Evolutionary conservation across 306 rosid genomes (phyloP).

Genomic region (Lathyrus aphaca): DNA sequence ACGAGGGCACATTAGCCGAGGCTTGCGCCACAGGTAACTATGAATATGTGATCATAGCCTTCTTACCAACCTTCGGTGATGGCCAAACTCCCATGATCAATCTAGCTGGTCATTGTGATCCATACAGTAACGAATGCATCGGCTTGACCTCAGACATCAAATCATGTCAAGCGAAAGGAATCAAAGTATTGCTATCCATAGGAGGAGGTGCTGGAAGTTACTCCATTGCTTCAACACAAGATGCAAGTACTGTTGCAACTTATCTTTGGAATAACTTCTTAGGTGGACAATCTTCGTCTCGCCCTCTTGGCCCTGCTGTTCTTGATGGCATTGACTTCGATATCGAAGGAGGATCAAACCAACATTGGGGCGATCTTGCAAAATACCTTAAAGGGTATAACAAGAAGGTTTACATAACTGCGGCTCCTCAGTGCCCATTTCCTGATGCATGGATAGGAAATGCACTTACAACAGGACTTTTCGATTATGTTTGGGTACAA

Average conservation of each 20-base stretch:
- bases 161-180: constrained; percentile 53
- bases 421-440: constrained; percentile 53
- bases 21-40: constrained; percentile 47
- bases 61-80: constrained; percentile 45
- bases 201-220: constrained; percentile 52
- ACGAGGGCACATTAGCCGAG: constrained; percentile 39
- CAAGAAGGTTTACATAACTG: constrained; percentile 36
- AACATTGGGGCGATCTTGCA: constrained; percentile 28
- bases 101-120: constrained; percentile 48
- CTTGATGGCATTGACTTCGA: constrained; percentile 45
- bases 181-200: constrained; percentile 49
- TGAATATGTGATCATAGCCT: constrained; percentile 45
- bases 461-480: background rate
- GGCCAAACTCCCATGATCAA: constrained; percentile 47
- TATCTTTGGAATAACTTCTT: constrained; percentile 56
- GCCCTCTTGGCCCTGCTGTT: constrained; percentile 53
- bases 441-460: constrained; percentile 38
- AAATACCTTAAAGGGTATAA: constrained; percentile 21
- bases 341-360: constrained; percentile 32
- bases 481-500: background rate
- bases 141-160: constrained; percentile 34
- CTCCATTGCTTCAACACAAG: constrained; percentile 40
- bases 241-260: constrained; percentile 41
- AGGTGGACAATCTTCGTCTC: constrained; percentile 44
- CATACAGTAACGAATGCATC: constrained; percentile 44